Conservation (phyloP, 805 yeast species). For the Hanseniaspora lachancei region DNA sequence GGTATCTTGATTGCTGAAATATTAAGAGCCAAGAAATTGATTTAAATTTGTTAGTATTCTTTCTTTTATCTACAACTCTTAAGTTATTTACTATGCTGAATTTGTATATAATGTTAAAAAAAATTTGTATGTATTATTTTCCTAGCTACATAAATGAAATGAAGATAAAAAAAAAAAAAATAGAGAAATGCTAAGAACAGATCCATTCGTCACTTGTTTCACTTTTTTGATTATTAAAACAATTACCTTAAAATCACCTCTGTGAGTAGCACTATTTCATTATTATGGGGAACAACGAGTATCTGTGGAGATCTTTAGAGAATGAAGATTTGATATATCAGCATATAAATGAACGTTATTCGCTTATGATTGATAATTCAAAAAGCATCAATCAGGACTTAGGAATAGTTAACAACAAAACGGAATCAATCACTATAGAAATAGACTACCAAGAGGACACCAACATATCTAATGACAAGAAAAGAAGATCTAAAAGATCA, state of each 20-base stretch:
- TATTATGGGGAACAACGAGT: background rate
- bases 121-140: no score
- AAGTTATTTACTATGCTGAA: background rate
- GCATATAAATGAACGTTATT: conserved; percentile 25
- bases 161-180: no score
- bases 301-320: background rate
- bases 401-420: conserved; percentile 21
- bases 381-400: conserved; percentile 24
- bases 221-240: background rate
- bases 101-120: no score
- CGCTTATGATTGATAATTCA: conserved; percentile 17
- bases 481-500: background rate
- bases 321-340: conserved; percentile 20
- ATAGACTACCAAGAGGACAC: conserved; percentile 19
- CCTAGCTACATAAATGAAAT: no score
- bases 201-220: background rate
- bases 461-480: background rate
- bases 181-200: no score
- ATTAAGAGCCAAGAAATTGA: conserved; percentile 58
- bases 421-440: conserved; percentile 16
- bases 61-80: background rate
- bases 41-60: conserved; percentile 29
- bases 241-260: no score
- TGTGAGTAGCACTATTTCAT: no score
- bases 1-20: conserved; percentile 93